Base-by-base conservation (phyloP, 116 monocot species). In the Trichopus zeylanicus region DNA sequence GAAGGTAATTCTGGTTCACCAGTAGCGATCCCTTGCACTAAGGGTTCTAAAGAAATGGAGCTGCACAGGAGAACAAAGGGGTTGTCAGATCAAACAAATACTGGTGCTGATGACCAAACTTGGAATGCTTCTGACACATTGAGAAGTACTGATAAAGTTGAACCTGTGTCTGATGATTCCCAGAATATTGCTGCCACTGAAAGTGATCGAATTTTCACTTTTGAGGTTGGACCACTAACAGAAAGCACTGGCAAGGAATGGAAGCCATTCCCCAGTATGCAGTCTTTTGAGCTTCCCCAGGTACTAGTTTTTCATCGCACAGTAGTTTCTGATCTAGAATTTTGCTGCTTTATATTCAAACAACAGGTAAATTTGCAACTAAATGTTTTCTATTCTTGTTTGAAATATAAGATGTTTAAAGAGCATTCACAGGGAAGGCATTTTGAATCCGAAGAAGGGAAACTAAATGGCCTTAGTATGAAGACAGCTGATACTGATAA, bases 121-220 rank as follows among this genome's bases (percentile, higher is more conserved):
- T 62, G 42, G 13, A 42, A 16, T 42, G 2, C 42, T 13, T 10
- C 49, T 33, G 61, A 57, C 24, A 65, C 28, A 25, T 48, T 39
- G 19, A 65, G 32, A 38, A 48, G 48, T 39, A 4, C 11, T 48
- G 48, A 48, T 48, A 38, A 56, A 16, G 31, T 34, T 26, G 68
- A 67, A 46, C 60, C 60, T 38, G 57, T 10, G 56, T 25, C 13
- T 63, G 29, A 52, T 46, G 57, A 38, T 63, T 56, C 63, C 10
- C 67, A 77, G 52, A 69, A 75, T 28, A 35, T 26, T 6, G 53
- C 31, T 35, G n/a, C 47, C 29, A 26, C 63, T 51, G 31, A 65
- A 74, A 76, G 73, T 47, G 67, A 79, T 60, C 78, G 66, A 61
- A 76, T 64, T 53, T 76, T 79, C 27, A 70, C 79, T 27, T 79